Percentiles rank a stretch among this genome's conserved stretches.
Evolutionary conservation across 139 green algal species (phyloP).

Genomic region (Chlamydomonas schloesseri): DNA sequence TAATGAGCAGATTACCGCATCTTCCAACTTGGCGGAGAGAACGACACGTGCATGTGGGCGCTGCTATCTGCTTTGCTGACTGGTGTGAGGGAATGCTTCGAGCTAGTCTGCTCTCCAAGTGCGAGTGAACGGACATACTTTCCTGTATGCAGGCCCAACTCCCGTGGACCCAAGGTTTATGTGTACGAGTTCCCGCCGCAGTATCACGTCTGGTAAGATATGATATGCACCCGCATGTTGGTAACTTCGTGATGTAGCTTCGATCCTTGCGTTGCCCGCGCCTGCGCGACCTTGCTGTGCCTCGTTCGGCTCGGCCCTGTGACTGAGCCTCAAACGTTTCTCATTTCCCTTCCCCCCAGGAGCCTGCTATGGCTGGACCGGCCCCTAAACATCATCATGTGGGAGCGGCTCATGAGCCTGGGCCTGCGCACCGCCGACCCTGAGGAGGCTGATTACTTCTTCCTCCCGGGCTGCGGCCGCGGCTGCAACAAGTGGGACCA

Average conservation of each 20-base stretch:
- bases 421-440: conserved; percentile 21
- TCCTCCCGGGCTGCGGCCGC: conserved; percentile 17
- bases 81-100: no score
- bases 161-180: conserved; percentile 24
- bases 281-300: background rate
- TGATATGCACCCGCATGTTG: no score
- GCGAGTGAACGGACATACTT: no score
- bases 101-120: no score
- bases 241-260: no score
- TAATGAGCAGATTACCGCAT: no score
- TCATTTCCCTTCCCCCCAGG: conserved; percentile 6
- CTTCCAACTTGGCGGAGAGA: no score
- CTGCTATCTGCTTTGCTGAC: background rate
- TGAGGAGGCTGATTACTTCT: conserved; percentile 33
- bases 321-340: no score
- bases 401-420: conserved; percentile 24
- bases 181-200: conserved; percentile 45
- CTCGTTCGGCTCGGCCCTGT: background rate
- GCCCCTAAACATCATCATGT: conserved; percentile 42
- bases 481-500: conserved; percentile 38
- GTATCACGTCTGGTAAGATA: conserved; percentile 17
- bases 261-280: no score
- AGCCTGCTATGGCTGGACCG: conserved; percentile 26
- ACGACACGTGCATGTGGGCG: no score
- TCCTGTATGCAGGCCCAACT: conserved; percentile 6